Percentiles rank a stretch among this genome's conserved stretches.
phyloP scores from a whole-genome alignment of 768 basidiomycete genomes.

The Kwoniella heveanensis region DNA sequence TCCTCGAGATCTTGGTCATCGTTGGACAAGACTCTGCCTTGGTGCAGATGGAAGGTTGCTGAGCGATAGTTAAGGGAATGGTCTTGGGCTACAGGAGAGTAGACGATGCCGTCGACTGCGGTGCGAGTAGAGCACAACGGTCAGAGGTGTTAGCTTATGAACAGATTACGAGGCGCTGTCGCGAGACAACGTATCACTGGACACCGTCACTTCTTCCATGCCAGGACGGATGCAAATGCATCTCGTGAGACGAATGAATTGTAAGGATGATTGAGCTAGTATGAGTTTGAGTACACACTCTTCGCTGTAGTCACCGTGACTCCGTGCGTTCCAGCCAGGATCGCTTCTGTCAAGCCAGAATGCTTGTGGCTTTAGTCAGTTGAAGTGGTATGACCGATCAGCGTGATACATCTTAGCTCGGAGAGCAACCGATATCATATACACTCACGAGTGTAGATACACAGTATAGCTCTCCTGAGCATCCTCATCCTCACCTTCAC shows the following conservation, averaged over 20 bases:
- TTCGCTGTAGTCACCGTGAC: conserved; percentile 27
- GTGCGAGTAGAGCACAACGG: no score
- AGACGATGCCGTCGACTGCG: conserved; percentile 30
- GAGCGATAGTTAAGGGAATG: conserved; percentile 30
- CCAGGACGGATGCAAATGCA: no score
- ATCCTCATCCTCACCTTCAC: conserved; percentile 25
- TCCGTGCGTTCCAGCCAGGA: conserved; percentile 9
- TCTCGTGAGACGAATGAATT: no score
- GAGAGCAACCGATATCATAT: no score
- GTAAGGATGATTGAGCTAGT: background rate
- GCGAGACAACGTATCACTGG: no score
- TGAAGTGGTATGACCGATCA: no score
- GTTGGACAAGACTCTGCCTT: conserved; percentile 10
- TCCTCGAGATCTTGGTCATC: conserved; percentile 23
- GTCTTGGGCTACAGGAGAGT: conserved; percentile 30
- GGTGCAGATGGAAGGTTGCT: conserved; percentile 21
- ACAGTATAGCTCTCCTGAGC: conserved; percentile 13
- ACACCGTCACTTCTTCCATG: no score
- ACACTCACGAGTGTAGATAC: conserved; percentile 31
- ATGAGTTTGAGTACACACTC: conserved; percentile 1
- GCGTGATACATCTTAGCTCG: background rate
- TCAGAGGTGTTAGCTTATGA: no score
- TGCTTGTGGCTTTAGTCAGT: conserved; percentile 20
- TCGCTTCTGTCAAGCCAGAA: conserved; percentile 28
- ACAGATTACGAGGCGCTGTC: no score